Percentiles rank a stretch among this genome's conserved stretches.
These are phyloP conservation scores for Hyphopichia khmerensis DNA, from an alignment of 1,139 yeast genomes.

Conservation along the genomic window DNA sequence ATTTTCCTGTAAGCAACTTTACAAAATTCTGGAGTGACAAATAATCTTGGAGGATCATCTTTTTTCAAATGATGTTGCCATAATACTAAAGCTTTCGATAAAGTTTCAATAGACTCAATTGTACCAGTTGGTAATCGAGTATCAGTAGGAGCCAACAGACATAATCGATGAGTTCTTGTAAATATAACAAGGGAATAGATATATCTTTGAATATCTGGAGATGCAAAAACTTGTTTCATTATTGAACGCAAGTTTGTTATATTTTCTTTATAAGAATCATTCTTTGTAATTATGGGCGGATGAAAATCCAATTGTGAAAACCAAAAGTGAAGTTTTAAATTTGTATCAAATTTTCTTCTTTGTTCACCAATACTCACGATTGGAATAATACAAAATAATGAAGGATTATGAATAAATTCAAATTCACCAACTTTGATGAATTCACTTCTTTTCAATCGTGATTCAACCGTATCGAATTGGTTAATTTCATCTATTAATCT, in stretches of 20 bases:
- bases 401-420: constrained; percentile 16
- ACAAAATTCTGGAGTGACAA: constrained; percentile 39
- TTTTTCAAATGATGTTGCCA: constrained; percentile 15
- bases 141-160: constrained; percentile 38
- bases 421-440: constrained; percentile 12
- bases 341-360: constrained; percentile 22
- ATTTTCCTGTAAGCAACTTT: constrained; percentile 43
- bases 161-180: constrained; percentile 40
- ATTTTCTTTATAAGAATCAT: constrained; percentile 3
- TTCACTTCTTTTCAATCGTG: constrained; percentile 7
- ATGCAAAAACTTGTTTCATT: constrained; percentile 13
- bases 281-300: neutral
- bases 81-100: constrained; percentile 29
- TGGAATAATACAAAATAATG: constrained; percentile 24
- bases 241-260: constrained; percentile 4
- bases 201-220: constrained; percentile 39
- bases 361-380: constrained; percentile 17
- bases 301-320: constrained; percentile 19
- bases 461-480: constrained; percentile 26
- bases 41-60: constrained; percentile 15
- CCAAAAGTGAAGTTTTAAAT: constrained; percentile 41
- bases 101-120: constrained; percentile 25
- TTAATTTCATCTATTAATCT: constrained; percentile 31
- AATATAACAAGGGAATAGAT: constrained; percentile 39
- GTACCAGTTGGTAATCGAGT: constrained; percentile 36